Conservation (phyloP, 768 basidiomycete species). For the Phlebiopsis flavidoalba region DNA sequence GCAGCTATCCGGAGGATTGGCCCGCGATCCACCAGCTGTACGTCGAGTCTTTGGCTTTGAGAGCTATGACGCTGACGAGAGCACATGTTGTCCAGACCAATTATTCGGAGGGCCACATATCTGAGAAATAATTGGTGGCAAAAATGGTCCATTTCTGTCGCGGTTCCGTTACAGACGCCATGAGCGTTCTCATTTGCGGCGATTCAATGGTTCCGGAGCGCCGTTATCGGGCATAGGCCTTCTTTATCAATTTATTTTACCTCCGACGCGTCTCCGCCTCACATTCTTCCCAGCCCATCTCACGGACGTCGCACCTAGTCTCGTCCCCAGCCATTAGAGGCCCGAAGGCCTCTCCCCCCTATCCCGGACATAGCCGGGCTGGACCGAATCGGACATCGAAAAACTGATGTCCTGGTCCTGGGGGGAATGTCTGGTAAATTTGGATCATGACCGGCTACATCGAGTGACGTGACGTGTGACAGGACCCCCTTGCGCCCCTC, state of each 20-base stretch:
- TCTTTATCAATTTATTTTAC: not conserved
- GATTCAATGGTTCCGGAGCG: not conserved
- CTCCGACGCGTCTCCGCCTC: not conserved
- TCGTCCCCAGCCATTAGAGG: too few species aligned
- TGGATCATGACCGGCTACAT: too few species aligned
- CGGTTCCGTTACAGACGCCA: not conserved
- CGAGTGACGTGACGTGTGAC: too few species aligned
- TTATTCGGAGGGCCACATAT: not conserved
- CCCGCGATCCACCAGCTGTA: not conserved
- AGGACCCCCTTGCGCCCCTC: too few species aligned
- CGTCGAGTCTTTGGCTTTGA: not conserved
- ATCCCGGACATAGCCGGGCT: too few species aligned
- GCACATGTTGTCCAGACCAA: not conserved
- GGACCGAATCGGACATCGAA: too few species aligned
- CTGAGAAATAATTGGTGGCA: not conserved
- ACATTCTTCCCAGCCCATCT: not conserved
- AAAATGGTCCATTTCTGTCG: not conserved
- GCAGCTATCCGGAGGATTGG: not conserved
- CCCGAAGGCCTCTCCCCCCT: too few species aligned
- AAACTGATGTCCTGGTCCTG: too few species aligned
- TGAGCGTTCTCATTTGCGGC: not conserved
- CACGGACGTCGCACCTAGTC: too few species aligned
- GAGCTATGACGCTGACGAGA: not conserved
- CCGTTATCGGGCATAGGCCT: not conserved
- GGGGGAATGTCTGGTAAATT: too few species aligned